Percentiles rank a stretch among this genome's conserved stretches.
Conservation (phyloP, 1,284 basidiomycete species). For the Cystobasidiaceae sp. region DNA sequence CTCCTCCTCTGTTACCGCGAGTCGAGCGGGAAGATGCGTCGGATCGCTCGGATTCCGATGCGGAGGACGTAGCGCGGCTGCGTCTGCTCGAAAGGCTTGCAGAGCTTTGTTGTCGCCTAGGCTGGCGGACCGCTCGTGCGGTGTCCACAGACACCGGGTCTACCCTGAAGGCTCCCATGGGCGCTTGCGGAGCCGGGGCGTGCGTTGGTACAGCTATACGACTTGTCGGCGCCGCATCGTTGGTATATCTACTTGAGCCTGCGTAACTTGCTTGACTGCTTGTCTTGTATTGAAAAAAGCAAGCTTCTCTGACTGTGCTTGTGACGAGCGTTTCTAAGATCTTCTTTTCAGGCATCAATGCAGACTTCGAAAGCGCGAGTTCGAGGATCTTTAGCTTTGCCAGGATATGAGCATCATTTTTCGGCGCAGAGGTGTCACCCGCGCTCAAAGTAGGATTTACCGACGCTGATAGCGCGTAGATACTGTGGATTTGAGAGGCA, state of each 20-base stretch:
- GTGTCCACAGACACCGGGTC: too few species aligned
- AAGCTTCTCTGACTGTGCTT: background rate
- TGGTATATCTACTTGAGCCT: too few species aligned
- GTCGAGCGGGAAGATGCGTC: background rate
- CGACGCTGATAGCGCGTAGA: background rate
- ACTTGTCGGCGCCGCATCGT: too few species aligned
- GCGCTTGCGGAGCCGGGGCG: too few species aligned
- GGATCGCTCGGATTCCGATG: background rate
- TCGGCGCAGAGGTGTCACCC: background rate
- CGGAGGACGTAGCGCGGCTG: too few species aligned
- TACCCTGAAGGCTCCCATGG: too few species aligned
- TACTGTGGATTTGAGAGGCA: background rate
- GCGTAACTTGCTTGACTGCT: background rate
- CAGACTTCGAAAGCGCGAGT: background rate
- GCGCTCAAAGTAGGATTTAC: background rate
- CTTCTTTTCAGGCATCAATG: background rate
- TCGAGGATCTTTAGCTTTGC: background rate
- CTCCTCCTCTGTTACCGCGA: too few species aligned
- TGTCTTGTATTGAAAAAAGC: background rate
- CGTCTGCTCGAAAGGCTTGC: background rate
- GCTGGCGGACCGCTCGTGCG: background rate
- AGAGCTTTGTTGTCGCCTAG: background rate
- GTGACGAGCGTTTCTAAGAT: background rate
- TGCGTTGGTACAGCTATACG: too few species aligned
- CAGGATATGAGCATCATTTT: background rate